Base-by-base conservation (phyloP, 495 filamentous ascomycete genomes). In the Thermothielavioides terrestris region DNA sequence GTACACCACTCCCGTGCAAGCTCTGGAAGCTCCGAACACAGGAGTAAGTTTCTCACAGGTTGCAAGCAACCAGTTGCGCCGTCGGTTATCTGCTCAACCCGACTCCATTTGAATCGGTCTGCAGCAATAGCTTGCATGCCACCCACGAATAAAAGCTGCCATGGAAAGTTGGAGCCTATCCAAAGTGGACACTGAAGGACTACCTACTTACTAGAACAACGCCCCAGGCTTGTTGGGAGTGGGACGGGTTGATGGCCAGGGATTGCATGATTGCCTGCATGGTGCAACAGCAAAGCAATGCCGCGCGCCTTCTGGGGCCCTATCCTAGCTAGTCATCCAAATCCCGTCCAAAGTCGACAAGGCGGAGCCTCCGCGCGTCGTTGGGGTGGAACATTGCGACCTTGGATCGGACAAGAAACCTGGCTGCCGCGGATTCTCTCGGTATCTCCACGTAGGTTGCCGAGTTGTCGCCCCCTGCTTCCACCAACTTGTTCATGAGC, bases 311-410 rank as follows among this genome's bases (percentile, higher is more conserved):
- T 41, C 27, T 4, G 21, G 7, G 30, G 23, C 5, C 2, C 15
- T 21, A n/a, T n/a, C n/a, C n/a, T n/a, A n/a, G n/a, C 72, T 65
- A 84, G 48, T 83, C 80, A 48, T 86, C 82, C 35, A 94, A 57
- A 39, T 85, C 82, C 48, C 83, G 78, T 9, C 86, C 88, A 72
- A 95, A 95, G 67, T 94, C 87, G 52, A 94, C 77, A 41, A 95
- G 68, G 36, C 85, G 79, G 53, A 95, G 57, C 59, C 76, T 79
- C 44, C 75, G 76, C 0, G 89, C 86, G 68, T 95, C 88, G 50
- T 78, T 81, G 2, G 89, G 87, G 66, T 94, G 85, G 52, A 92
- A 92, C 55, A 88, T 82, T 18, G 89, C 89, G 27, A 91, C 82
- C 59, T 86, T 91, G 20, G 84, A 84, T 53, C 86, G 74, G 18